phyloP scores from a whole-genome alignment of 805 yeast genomes.

The Cyberlindnera meyerae region DNA sequence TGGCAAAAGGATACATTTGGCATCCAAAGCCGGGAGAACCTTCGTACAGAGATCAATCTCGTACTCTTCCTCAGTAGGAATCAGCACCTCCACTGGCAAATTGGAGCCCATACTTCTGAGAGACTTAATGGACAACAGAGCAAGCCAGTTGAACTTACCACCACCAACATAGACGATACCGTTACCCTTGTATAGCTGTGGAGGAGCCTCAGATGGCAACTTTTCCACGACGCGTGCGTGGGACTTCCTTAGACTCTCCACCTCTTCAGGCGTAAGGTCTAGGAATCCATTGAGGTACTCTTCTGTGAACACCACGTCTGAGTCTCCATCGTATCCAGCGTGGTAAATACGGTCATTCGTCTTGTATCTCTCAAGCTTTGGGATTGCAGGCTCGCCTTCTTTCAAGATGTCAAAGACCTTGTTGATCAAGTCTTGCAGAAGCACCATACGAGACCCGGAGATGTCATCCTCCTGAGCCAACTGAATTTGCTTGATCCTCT shows the following conservation, averaged over 20 bases:
- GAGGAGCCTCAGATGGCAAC: slow-evolving; percentile 46
- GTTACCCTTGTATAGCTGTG: slow-evolving; percentile 42
- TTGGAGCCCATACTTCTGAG: slow-evolving; percentile 44
- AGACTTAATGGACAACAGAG: slow-evolving; percentile 44
- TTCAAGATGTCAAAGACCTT: slow-evolving; percentile 37
- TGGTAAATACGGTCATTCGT: slow-evolving; percentile 46
- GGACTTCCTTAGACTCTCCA: slow-evolving; percentile 39
- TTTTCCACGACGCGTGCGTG: slow-evolving; percentile 42
- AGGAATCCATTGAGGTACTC: slow-evolving; percentile 46
- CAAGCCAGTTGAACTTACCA: slow-evolving; percentile 52
- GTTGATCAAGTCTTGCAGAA: slow-evolving; percentile 40
- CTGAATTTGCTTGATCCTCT: slow-evolving; percentile 21
- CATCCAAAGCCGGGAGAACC: slow-evolving; percentile 58
- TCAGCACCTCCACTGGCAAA: slow-evolving; percentile 67
- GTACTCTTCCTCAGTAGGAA: slow-evolving; percentile 62
- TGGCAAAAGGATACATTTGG: slow-evolving; percentile 58
- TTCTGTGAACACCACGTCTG: slow-evolving; percentile 45
- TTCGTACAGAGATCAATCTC: slow-evolving; percentile 60
- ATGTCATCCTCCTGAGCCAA: slow-evolving; percentile 28
- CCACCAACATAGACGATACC: slow-evolving; percentile 67
- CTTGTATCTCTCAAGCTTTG: slow-evolving; percentile 38
- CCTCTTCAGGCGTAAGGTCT: slow-evolving; percentile 39
- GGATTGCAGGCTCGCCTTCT: slow-evolving; percentile 41
- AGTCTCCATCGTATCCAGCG: slow-evolving; percentile 43
- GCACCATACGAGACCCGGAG: slow-evolving; percentile 28